Evolutionary conservation across 1,284 basidiomycete genomes (phyloP), one percentile per base, ranked within the genome.

Genomic region (Tilletia walkeri): DNA sequence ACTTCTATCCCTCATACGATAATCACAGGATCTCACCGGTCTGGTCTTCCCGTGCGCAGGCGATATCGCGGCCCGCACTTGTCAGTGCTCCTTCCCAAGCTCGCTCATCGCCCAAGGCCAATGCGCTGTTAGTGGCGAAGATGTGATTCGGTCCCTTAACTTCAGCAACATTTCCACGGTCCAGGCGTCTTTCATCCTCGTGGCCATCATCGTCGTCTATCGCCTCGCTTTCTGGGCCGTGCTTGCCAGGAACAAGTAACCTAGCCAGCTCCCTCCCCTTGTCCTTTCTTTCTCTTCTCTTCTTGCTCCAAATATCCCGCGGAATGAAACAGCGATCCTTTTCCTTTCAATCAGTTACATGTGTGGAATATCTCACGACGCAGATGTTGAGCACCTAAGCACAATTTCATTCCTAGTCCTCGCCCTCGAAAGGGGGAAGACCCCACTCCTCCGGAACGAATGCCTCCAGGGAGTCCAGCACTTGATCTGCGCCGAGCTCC

Each of bases 31-130:
- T 78, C 79, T 89, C 38, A 77, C 81, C 24, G 88, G 87, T 0
- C 76, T 88, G 24, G 82, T 79, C 2, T 88, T 89, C 77, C 74
- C 75, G 2, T 89, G 88, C 54, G 24, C 41, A 3, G 75, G 75
- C 75, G 65, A 78, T 9, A 83, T 82, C 3, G 69, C 79, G 24
- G 72, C 80, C 24, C 78, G 76, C 0, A 72, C 65, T 12, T 75
- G 76, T 48, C 39, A 61, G 6, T 76, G 76, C 67, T 34, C 53
- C 6, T 73, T 61, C 38, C 70, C 76, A 5, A 70, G 69, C 48
- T 66, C 65, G 3, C 50, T 75, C 30, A 56, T 75, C 16, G 18
- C 34, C 20, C 1, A 69, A 39, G 75, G 72, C 3, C 49, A 68
- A 9, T 75, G 72, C 59, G 69, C 69, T 16, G 67, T 77, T 18